phyloP scores from a whole-genome alignment of 164 flowering plant genomes.

The Nymphaea colorata region DNA sequence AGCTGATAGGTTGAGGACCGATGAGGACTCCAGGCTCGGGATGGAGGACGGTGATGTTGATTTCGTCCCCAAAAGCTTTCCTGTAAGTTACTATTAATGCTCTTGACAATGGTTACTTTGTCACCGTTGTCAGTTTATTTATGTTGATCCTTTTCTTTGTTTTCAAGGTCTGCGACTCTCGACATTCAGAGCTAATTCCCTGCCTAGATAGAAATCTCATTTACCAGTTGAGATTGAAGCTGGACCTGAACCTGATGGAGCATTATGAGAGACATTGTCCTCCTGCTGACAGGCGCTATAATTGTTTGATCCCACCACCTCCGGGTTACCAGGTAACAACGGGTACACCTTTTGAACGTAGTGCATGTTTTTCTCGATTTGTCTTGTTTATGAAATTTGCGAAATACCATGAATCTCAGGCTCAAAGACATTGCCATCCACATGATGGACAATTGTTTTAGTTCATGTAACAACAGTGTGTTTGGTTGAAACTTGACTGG shows the following conservation, averaged over 20 bases:
- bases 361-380: too few relatives aligned
- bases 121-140: too few relatives aligned
- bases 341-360: too few relatives aligned
- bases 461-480: too few relatives aligned
- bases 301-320: slow-evolving; percentile 91
- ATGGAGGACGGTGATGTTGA: slow-evolving; percentile 51
- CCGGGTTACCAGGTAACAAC: slow-evolving; percentile 66
- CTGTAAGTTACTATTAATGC: slow-evolving; percentile 38
- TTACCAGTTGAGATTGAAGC: slow-evolving; percentile 68
- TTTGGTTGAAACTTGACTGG: too few relatives aligned
- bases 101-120: background rate
- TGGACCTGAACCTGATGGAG: slow-evolving; percentile 81
- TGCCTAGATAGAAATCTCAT: slow-evolving; percentile 79
- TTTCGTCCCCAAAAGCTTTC: slow-evolving; percentile 54
- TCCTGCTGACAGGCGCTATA: slow-evolving; percentile 62
- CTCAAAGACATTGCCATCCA: too few relatives aligned
- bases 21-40: slow-evolving; percentile 23
- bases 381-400: too few relatives aligned
- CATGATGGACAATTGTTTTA: too few relatives aligned
- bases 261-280: slow-evolving; percentile 94
- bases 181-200: slow-evolving; percentile 74
- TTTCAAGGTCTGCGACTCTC: slow-evolving; percentile 77
- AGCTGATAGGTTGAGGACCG: slow-evolving; percentile 29
- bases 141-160: too few relatives aligned
- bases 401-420: too few relatives aligned